Base-by-base conservation (phyloP, 805 yeast genomes). In the Metschnikowia lochheadii region DNA sequence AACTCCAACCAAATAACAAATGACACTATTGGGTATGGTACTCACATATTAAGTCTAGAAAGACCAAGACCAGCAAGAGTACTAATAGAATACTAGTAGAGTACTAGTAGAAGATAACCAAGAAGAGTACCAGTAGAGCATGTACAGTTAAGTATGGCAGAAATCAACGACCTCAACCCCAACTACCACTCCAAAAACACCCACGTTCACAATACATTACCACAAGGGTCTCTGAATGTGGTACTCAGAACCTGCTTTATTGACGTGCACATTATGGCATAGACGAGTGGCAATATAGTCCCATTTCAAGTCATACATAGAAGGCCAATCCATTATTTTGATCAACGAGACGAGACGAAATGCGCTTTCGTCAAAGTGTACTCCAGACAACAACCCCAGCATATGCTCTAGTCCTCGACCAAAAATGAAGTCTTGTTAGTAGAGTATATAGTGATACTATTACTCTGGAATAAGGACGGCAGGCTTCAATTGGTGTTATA, bases 291-390 rank as follows among this genome's bases (percentile, higher is more conserved):
- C 86, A 84, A 49, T 75, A 94, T 33, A 85, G 2, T 75, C 80
- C 17, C 81, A 84, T 17, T 76, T 92, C 58, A 82, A 86, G 65
- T 96, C 96, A 11, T 87, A 77, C 62, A 97, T 95, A 13, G 94
- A 87, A 61, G 96, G 91, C 15, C 99, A 94, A 70, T 84, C 95
- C 56, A 86, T 89, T 21, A 88, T 92, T 49, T 73, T 90, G 63
- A 89, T 92, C 71, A 80, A 81, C 56, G 96, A 89, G 20, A 18
- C 20, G 20, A 18, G 20, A 18, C 20, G 20, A 18, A 18, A 18
- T 18, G 20, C 69, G 99, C 98, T 0, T 94, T 94, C 64, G 96
- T 92, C 42, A 94, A 94, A 70, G 95, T 90, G 21, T 89, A 87
- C 65, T 88, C 96, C 18, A 81, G 99, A 69, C 78, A 76, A 35